Evolutionary conservation across 768 basidiomycete genomes (phyloP), one percentile per base, ranked within the genome.

Genomic region (Leucosporidium scottii): DNA sequence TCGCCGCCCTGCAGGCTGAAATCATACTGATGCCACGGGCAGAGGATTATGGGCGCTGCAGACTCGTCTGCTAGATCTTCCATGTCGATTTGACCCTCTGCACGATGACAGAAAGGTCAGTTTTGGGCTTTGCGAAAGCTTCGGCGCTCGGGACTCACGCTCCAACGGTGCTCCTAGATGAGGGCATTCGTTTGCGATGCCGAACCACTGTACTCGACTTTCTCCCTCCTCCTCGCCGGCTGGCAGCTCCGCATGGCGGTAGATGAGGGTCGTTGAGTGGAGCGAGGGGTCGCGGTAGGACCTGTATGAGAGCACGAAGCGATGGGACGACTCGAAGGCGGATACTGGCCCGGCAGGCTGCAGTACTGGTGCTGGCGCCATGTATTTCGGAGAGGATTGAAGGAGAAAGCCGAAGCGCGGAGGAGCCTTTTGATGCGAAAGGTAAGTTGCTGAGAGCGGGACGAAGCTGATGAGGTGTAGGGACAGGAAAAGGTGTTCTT

Each of bases 1-100:
- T 84, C 81, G 3, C 88, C 88, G 1, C 85, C 87, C 27, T 78
- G 79, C n/a, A 89, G 78, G 76, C 87, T 84, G 75, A 88, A 89
- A 73, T 89, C 87, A 71, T 88, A 88, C 9, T 34, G 6, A 56
- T 67, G 66, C 48, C 58, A 68, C 1, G 70, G 70, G 30, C 70
- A 71, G 30, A 67, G 57, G 60, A 71, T 51, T 27, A 64, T 17
- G 0, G 51, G 31, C 5, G 31, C 28, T 23, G 15, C 61, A 0
- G 61, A 56, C 21, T 58, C 51, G 27, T 39, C 57, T 27, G 25
- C 23, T 10, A 12, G 39, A 1, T 54, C 60, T 1, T 30, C 49
- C 25, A 64, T 56, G 13, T 70, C 69, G 25, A 66, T 63, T 25
- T 64, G 62, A 23, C 59, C 66, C 17, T 55, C 66, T 67, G 44